Base-by-base conservation (phyloP, 2,329 filamentous ascomycete species). In the Claviceps purpurea region DNA sequence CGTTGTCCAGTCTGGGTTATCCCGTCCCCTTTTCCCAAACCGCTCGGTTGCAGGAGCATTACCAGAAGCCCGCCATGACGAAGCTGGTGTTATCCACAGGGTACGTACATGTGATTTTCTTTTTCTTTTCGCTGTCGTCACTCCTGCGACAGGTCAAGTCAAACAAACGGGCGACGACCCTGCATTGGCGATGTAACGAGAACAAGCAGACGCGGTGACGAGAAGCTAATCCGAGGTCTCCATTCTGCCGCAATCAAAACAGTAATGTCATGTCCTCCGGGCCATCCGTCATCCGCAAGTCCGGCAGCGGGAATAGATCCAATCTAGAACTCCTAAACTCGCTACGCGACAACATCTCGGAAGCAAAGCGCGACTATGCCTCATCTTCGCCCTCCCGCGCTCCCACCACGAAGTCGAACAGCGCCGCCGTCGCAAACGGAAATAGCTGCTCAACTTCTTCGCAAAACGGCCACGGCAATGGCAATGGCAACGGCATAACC, bases 261-360 rank as follows among this genome's bases (percentile, higher is more conserved):
- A 81, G 78, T 64, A 96, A 95, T 73, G 85, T 95, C 66, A 88
- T 95, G 77, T 84, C 84, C 61, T 83, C 81, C 57, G 87, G 87
- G 53, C 85, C 87, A 53, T 88, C 89, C 48, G 84, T 95, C 56
- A 85, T 95, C 67, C 84, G 88, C 56, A 87, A 87, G 62, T 81
- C 84, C 16, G 78, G 83, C 55, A 79, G 81, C 58, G 56, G 57
- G 40, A 83, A 83, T 64, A 89, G 90, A 65, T 96, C 91, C 51
- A 97, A 97, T 66, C 83, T 90, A 60, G 93, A 98, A 69, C 80
- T 98, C 60, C 86, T 89, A 57, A 90, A 89, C 62, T 88, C 89
- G 3, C 79, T 98, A 18, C 85, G 87, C 60, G 81, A 83, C 63
- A 95, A 91, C 69, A 89, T 97, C 66, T 67, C 80, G 50, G 80